These are phyloP conservation scores for Colletotrichum musae DNA, from an alignment of 2,329 filamentous ascomycete genomes.

Conservation along the genomic window DNA sequence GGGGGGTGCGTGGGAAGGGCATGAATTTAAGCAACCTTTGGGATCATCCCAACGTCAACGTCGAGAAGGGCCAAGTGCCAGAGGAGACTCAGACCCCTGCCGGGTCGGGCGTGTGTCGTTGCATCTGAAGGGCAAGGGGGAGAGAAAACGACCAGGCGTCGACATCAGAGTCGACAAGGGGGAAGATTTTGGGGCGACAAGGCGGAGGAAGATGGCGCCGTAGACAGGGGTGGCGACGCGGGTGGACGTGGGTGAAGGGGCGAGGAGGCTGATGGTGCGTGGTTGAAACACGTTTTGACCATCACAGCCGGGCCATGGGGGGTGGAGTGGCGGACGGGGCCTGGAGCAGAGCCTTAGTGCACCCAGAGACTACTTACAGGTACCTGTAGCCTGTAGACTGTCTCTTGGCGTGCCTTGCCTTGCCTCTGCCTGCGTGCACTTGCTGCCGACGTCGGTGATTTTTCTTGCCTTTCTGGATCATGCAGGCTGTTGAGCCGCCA, in stretches of 20 bases:
- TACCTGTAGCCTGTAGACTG: background rate
- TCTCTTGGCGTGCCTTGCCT: background rate
- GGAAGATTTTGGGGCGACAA: background rate
- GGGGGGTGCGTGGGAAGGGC: slow-evolving; percentile 48
- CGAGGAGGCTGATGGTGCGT: slow-evolving; percentile 42
- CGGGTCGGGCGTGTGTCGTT: slow-evolving; percentile 42
- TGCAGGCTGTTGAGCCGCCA: slow-evolving; percentile 1
- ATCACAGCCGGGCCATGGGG: slow-evolving; percentile 34
- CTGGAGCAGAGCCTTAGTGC: background rate
- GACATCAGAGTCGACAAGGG: slow-evolving; percentile 24
- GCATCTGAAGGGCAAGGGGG: slow-evolving; percentile 26
- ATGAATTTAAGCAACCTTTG: slow-evolving; percentile 59
- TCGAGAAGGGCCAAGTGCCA: slow-evolving; percentile 14
- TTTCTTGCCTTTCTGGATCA: slow-evolving; percentile 1
- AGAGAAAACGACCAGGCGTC: slow-evolving; percentile 1
- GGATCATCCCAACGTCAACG: slow-evolving; percentile 53
- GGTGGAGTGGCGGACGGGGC: slow-evolving; percentile 13
- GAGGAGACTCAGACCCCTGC: slow-evolving; percentile 46
- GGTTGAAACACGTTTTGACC: slow-evolving; percentile 51
- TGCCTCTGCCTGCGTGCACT: slow-evolving; percentile 11
- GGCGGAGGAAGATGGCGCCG: background rate
- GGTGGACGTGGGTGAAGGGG: slow-evolving; percentile 28
- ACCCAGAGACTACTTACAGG: background rate
- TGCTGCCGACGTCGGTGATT: slow-evolving; percentile 26
- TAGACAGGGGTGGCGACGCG: slow-evolving; percentile 17